Conservation (phyloP, 2,329 filamentous ascomycete species). For the Colletotrichum sp. region DNA sequence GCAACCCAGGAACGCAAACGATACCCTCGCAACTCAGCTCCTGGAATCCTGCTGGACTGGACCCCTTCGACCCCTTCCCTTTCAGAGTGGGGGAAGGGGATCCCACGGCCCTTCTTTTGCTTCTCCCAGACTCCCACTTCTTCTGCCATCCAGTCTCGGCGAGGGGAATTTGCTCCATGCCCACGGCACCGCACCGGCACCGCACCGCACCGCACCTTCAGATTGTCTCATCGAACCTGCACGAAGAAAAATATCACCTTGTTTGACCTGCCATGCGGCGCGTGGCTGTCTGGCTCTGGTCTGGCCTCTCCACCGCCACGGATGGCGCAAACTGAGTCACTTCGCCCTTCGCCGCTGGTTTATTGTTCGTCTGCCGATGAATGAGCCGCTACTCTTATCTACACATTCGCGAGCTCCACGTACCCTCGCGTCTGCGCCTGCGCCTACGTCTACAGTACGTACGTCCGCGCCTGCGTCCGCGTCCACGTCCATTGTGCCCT, state of each 20-base stretch:
- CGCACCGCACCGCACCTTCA: background rate
- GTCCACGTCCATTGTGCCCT: background rate
- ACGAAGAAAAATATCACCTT: background rate
- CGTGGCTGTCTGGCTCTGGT: background rate
- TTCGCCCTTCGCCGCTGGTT: background rate
- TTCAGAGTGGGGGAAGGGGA: background rate
- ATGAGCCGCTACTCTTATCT: background rate
- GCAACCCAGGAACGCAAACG: background rate
- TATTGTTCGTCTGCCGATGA: background rate
- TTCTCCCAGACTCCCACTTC: background rate
- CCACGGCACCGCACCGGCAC: background rate
- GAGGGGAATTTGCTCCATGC: background rate
- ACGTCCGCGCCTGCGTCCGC: background rate
- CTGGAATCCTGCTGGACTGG: background rate
- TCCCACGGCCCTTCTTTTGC: background rate
- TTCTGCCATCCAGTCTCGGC: background rate
- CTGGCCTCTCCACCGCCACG: background rate
- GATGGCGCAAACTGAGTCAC: background rate
- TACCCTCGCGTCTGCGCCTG: background rate
- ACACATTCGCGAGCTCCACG: background rate
- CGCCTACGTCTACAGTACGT: background rate
- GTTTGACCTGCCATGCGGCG: background rate
- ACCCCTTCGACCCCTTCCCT: background rate
- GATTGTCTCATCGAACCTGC: conserved; percentile 3
- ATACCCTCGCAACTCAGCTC: background rate